Base-by-base conservation (phyloP, 2,329 filamentous ascomycete species). In the Diplodia mutila region DNA sequence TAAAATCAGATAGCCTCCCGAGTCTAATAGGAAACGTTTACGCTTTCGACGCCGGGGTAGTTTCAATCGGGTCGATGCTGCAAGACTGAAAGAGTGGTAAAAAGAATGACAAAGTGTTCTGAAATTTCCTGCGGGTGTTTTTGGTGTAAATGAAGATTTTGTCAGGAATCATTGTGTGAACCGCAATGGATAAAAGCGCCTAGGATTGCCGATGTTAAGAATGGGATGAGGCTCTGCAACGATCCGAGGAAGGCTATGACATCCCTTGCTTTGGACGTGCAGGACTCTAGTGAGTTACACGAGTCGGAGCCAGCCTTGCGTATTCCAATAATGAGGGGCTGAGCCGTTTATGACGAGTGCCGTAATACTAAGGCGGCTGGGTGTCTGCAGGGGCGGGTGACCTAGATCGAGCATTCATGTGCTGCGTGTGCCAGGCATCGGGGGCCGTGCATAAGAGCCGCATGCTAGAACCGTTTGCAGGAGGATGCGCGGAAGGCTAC, bases 121-220 rank as follows among this genome's bases (percentile, higher is more conserved):
- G 32, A 37, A 54, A 65, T 61, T 37, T 66, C 29, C 27, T 66
- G 23, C 54, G 55, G 25, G 32, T 67, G 48, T 39, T 63, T 29
- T 63, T 63, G 46, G 59, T 63, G n/a, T 18, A 37, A 37, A 63
- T 37, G 29, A 63, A 63, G 39, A 63, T 14, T 21, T 63, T 14
- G 5, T 27, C 18, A 5, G 59, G 59, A 18, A 63, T 25, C 59
- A 63, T 63, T 8, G 9, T 61, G 42, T 32, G n/a, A 16, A 23
- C 21, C 21, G 27, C 12, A 8, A 32, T 16, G 14, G 4, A 4
- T 23, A 5, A 16, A n/a, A 63, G 16, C 23, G 21, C 5, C 9
- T 29, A 18, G 57, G 34, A 49, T 9, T 39, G 57, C 57, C n/a
- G 39, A 2, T 14, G 37, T 42, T 61, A 48, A 29, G 37, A 12